phyloP scores from a whole-genome alignment of 805 yeast genomes.

The Candida pseudoglaebosa region DNA sequence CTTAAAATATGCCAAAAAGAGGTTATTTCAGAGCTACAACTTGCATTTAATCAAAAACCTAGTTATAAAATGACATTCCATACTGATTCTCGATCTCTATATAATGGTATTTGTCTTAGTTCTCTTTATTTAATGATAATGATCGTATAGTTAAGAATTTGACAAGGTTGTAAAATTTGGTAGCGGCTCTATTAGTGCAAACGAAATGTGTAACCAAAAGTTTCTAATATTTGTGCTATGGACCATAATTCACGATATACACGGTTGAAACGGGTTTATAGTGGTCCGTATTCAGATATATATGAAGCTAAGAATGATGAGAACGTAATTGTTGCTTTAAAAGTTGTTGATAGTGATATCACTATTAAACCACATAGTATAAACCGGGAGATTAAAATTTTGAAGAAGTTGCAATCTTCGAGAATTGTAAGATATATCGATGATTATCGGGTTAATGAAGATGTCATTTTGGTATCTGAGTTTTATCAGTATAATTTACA shows the following conservation, averaged over 20 bases:
- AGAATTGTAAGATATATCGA: slow-evolving; percentile 17
- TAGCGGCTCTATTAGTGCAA: not conserved
- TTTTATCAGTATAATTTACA: slow-evolving; percentile 24
- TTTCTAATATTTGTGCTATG: not conserved
- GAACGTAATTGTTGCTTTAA: slow-evolving; percentile 24
- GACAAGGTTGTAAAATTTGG: not conserved
- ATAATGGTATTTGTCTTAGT: no score
- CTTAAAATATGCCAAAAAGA: no score
- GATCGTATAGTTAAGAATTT: no score
- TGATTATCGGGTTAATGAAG: slow-evolving; percentile 25
- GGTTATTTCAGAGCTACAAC: no score
- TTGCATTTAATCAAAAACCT: no score
- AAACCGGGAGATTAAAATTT: slow-evolving; percentile 25
- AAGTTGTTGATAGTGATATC: slow-evolving; percentile 36
- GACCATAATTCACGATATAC: slow-evolving; percentile 11
- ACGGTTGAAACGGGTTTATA: slow-evolving; percentile 20
- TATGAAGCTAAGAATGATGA: slow-evolving; percentile 19
- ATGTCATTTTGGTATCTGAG: slow-evolving; percentile 30
- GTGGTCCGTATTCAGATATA: slow-evolving; percentile 33
- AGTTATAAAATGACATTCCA: no score
- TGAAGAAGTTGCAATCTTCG: slow-evolving; percentile 17
- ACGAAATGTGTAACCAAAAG: not conserved
- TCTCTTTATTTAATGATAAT: slow-evolving; percentile 1
- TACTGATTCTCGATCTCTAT: no score
- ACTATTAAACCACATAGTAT: slow-evolving; percentile 34